phyloP scores from a whole-genome alignment of 2,329 filamentous ascomycete genomes.

The Phoma herbarum region DNA sequence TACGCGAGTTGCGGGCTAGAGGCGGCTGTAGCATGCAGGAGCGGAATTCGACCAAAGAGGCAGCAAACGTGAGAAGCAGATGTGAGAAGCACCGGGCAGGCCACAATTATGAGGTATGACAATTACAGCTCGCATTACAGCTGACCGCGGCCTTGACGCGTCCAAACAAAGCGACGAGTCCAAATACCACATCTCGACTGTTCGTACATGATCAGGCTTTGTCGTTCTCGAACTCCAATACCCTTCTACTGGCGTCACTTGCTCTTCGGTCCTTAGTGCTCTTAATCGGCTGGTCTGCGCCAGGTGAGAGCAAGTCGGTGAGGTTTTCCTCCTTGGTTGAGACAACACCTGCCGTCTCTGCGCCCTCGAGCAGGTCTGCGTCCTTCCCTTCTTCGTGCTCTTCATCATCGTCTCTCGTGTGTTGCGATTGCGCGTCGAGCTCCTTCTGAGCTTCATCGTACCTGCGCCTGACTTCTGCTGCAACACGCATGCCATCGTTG shows the following conservation, averaged over 20 bases:
- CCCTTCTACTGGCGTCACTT: conserved; percentile 48
- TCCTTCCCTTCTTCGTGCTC: conserved; percentile 66
- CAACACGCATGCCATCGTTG: conserved; percentile 95
- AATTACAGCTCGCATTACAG: background rate
- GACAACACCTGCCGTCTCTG: conserved; percentile 58
- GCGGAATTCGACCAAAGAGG: conserved; percentile 5
- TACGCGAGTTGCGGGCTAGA: conserved; percentile 17
- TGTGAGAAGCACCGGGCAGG: background rate
- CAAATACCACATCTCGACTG: conserved; percentile 19
- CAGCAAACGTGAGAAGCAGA: conserved; percentile 8
- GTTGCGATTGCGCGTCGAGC: conserved; percentile 77
- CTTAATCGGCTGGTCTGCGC: conserved; percentile 36
- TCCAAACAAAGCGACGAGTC: conserved; percentile 3
- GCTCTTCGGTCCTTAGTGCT: conserved; percentile 41
- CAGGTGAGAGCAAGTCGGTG: conserved; percentile 29
- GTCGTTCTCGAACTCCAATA: conserved; percentile 51
- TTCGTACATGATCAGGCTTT: conserved; percentile 23
- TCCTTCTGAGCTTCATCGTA: conserved; percentile 97
- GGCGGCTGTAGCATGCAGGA: conserved; percentile 3
- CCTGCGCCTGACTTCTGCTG: conserved; percentile 85
- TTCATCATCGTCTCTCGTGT: conserved; percentile 64
- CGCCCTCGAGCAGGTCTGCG: conserved; percentile 59
- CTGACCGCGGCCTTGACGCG: background rate
- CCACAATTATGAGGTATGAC: background rate
- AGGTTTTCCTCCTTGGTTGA: conserved; percentile 34